These are phyloP conservation scores for Suhomyces prunicola DNA, from an alignment of 805 yeast species.

Conservation along the genomic window DNA sequence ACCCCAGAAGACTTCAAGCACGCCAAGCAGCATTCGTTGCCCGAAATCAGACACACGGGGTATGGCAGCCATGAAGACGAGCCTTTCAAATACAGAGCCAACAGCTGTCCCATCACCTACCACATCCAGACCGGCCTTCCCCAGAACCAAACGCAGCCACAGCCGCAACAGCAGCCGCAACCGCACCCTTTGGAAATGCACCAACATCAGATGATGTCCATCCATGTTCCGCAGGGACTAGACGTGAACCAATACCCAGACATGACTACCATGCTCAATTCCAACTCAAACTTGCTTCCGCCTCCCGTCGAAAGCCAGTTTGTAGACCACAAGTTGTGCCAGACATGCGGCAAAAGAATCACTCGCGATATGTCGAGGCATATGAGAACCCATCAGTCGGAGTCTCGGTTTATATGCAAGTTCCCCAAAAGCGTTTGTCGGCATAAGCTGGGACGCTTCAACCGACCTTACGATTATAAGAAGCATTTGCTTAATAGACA, in stretches of 20 bases:
- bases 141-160: not conserved
- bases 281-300: slow-evolving; percentile 28
- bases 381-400: slow-evolving; percentile 57
- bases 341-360: slow-evolving; percentile 51
- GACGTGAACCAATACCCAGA: slow-evolving; percentile 31
- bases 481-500: slow-evolving; percentile 62
- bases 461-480: slow-evolving; percentile 66
- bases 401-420: slow-evolving; percentile 55
- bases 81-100: slow-evolving; percentile 2
- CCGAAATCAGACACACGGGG: not conserved
- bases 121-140: not conserved
- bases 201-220: slow-evolving; percentile 2
- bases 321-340: slow-evolving; percentile 44
- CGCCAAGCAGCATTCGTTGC: not conserved
- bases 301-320: slow-evolving; percentile 38
- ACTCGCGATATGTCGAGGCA: slow-evolving; percentile 63
- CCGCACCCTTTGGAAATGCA: not conserved
- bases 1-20: not conserved
- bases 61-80: not conserved
- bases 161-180: not conserved
- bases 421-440: slow-evolving; percentile 54
- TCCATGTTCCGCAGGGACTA: slow-evolving; percentile 12
- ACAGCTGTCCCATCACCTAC: slow-evolving; percentile 3
- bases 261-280: slow-evolving; percentile 37
- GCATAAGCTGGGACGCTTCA: slow-evolving; percentile 60